Evolutionary conservation across 1,284 basidiomycete species (phyloP), one percentile per base, ranked within the genome.

Genomic region (Agaricales sp.): DNA sequence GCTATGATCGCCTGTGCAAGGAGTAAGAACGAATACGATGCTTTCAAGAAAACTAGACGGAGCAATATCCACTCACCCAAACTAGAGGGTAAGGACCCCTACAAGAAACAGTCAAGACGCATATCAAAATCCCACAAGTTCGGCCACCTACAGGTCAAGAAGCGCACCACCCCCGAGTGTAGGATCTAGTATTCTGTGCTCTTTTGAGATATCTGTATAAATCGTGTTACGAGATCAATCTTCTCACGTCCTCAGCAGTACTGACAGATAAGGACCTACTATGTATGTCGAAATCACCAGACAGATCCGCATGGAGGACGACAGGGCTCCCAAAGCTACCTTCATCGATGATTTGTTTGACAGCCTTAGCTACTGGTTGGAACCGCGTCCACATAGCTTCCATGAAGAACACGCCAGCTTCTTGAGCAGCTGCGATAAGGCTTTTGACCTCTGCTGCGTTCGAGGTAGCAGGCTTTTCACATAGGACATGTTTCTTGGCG

Each of bases 401-500:
- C 90, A 93, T 92, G 57, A 93, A 78, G 70, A 93, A 93, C 1
- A 90, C 73, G 11, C 80, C 76, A 56, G 83, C 71, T 62, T 87
- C 76, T 61, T 82, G 82, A 0, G 92, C 91, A 20, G 90, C 74
- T 4, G 67, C 64, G 20, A 90, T 65, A 24, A 95, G 72, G 46
- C 80, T 77, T 41, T 78, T 71, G 18, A 85, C 68, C 57, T 88
- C 83, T 3, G 79, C 72, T 3, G 69, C 67, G 57, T 85, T 87
- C 48, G 66, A 74, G 1, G 83, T 87, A 20, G 82, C 77, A 1
- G 84, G 81, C 59, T 92, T 92, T 67, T 94, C 91, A 65, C 87
- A 87, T n/a, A 92, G 78, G 18, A 95, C 85, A 63, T 92, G 78
- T 64, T 94, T 96, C 47, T 82, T 83, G 1, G 84, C 86, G 50